Percentiles rank a stretch among this genome's conserved stretches.
phyloP scores from a whole-genome alignment of 352 stramenopile genomes.

The Globisporangium nodosum region DNA sequence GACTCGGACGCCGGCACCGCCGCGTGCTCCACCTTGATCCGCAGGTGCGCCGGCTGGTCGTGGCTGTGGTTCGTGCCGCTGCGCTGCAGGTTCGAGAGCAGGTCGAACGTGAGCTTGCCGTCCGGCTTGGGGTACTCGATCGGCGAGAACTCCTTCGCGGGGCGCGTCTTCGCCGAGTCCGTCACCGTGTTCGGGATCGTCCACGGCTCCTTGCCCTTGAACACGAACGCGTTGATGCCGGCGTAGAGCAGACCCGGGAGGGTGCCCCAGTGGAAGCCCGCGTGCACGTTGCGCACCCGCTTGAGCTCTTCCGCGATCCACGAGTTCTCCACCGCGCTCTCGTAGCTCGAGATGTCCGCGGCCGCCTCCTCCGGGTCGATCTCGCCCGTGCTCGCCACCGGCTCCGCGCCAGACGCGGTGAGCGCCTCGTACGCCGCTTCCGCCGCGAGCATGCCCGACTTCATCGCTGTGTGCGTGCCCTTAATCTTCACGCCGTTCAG shows the following conservation, averaged over 20 bases:
- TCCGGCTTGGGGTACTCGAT: conserved; percentile 98
- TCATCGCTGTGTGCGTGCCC: conserved; percentile 98
- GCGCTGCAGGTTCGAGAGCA: conserved; percentile 97
- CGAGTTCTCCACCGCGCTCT: conserved; percentile 86
- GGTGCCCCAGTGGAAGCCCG: conserved; percentile 95
- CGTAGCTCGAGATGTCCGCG: conserved; percentile 81
- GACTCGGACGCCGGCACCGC: conserved; percentile 87
- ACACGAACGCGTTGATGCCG: conserved; percentile 90
- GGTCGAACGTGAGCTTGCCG: conserved; percentile 96
- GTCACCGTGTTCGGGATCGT: conserved; percentile 82
- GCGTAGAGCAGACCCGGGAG: conserved; percentile 92
- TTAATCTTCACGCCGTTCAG: conserved; percentile 99
- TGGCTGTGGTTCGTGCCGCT: conserved; percentile 98
- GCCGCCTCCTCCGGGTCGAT: conserved; percentile 65
- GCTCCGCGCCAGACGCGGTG: conserved; percentile 37
- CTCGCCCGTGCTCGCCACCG: conserved; percentile 60
- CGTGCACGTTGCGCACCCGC: conserved; percentile 95
- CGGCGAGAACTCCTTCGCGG: conserved; percentile 82
- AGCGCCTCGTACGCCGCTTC: conserved; percentile 93
- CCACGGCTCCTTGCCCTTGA: conserved; percentile 96
- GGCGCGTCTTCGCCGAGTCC: conserved; percentile 92
- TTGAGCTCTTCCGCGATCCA: conserved; percentile 98
- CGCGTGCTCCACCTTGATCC: conserved; percentile 90
- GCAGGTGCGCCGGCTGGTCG: conserved; percentile 97
- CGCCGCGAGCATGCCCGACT: conserved; percentile 96